phyloP scores from a whole-genome alignment of 192 early-diverging fungal species.

The Backusella tuberculispora region DNA sequence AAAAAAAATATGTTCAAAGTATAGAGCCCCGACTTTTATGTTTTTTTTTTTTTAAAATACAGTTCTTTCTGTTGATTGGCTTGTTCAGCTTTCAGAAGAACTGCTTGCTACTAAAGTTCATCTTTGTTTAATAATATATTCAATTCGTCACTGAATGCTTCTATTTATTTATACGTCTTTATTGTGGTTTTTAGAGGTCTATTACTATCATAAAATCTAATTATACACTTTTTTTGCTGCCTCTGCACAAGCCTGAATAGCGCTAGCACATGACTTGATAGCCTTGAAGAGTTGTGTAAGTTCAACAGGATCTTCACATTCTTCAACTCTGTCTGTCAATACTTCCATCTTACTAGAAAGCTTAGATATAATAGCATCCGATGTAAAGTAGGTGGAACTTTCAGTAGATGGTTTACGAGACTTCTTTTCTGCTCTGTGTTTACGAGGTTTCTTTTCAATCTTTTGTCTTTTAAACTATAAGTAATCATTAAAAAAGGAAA shows the following conservation, averaged over 20 bases:
- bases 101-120: no score
- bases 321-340: conserved; percentile 19
- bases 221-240: not conserved
- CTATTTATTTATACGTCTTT: no score
- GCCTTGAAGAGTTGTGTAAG: conserved; percentile 21
- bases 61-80: not conserved
- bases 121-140: no score
- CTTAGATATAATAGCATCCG: not conserved
- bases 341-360: conserved; percentile 20
- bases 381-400: not conserved
- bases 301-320: conserved; percentile 19
- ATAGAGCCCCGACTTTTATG: not conserved
- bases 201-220: no score
- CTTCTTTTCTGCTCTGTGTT: not conserved
- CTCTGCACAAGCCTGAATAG: conserved; percentile 26
- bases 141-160: no score
- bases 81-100: not conserved
- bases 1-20: no score
- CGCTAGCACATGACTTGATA: conserved; percentile 26
- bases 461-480: not conserved
- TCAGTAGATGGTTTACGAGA: not conserved
- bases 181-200: no score
- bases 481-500: not conserved
- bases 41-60: not conserved
- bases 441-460: not conserved